A percentile compares a stretch with the other conserved stretches of the same genome.
Evolutionary conservation across 1,284 basidiomycete species (phyloP).

Genomic region (Marasmius tenuissimus): DNA sequence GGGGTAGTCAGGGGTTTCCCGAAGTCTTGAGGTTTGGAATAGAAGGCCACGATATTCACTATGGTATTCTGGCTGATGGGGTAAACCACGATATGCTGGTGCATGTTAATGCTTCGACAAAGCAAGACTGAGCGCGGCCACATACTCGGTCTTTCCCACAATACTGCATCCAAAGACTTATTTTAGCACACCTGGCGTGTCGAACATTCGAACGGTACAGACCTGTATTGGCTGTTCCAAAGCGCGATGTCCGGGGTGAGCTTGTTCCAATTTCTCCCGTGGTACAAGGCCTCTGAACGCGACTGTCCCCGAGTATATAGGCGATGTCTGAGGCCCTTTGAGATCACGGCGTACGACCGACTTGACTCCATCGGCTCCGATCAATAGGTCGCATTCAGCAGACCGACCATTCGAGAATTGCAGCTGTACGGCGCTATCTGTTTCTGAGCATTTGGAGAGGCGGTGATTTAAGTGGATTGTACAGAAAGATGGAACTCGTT

Average conservation of each 20-base stretch:
- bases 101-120: not conserved
- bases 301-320: conserved; percentile 34
- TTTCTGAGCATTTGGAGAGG: conserved; percentile 36
- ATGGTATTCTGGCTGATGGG: conserved; percentile 40
- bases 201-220: conserved; percentile 14
- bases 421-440: conserved; percentile 30
- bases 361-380: conserved; percentile 48
- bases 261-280: conserved; percentile 29
- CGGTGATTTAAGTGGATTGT: conserved; percentile 35
- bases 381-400: conserved; percentile 43
- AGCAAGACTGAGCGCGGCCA: not conserved
- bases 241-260: conserved; percentile 34
- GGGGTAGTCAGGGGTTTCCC: conserved; percentile 33
- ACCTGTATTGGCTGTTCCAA: conserved; percentile 36
- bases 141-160: conserved; percentile 39
- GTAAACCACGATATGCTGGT: conserved; percentile 44
- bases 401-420: conserved; percentile 43
- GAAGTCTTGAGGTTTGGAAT: conserved; percentile 31
- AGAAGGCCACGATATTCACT: conserved; percentile 43
- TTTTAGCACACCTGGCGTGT: not conserved
- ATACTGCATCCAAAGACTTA: conserved; percentile 29
- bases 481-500: conserved; percentile 30
- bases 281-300: conserved; percentile 41
- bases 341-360: conserved; percentile 17
- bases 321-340: not conserved